Conservation (phyloP, 2,329 filamentous ascomycete species). For the Pseudogymnoascus sp. region DNA sequence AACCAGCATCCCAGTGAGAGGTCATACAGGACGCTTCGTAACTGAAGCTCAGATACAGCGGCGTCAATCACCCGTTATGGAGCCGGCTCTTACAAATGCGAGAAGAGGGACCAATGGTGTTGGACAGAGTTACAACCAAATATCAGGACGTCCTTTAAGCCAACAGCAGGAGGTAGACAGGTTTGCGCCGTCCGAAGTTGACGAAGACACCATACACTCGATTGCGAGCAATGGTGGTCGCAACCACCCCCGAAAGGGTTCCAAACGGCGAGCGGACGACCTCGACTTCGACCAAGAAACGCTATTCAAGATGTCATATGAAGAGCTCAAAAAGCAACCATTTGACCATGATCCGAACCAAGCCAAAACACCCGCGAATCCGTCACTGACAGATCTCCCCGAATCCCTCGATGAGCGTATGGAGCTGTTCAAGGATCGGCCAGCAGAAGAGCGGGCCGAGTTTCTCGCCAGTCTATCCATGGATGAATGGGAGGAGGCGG, state of each 20-base stretch:
- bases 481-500: constrained; percentile 26
- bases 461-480: constrained; percentile 21
- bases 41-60: background rate
- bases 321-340: background rate
- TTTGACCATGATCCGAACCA: background rate
- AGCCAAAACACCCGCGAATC: background rate
- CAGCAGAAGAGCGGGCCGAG: constrained; percentile 4
- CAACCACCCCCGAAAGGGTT: background rate
- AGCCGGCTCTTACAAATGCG: background rate
- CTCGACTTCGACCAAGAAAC: background rate
- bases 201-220: background rate
- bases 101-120: background rate
- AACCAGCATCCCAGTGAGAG: background rate
- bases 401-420: constrained; percentile 16
- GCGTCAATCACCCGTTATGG: background rate
- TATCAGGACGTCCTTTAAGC: background rate
- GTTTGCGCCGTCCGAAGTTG: background rate
- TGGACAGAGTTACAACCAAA: background rate
- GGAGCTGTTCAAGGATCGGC: constrained; percentile 11
- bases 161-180: background rate
- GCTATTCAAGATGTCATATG: background rate
- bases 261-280: background rate
- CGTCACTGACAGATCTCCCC: background rate
- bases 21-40: background rate
- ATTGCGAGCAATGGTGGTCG: background rate